Evolutionary conservation across 768 basidiomycete species (phyloP).

Genomic region (Suillus occidentalis): DNA sequence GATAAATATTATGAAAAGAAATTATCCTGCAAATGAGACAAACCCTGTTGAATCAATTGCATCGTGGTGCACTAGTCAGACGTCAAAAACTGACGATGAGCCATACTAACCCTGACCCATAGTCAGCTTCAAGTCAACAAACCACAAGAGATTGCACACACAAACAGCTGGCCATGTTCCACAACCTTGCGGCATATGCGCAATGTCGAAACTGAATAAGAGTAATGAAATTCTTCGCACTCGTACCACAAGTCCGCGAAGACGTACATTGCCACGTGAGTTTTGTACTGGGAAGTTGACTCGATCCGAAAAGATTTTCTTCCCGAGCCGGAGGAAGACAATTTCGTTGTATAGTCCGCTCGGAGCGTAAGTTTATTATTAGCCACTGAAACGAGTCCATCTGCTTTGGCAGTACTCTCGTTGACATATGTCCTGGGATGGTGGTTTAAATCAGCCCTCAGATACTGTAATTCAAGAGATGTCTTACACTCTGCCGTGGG

Average conservation of each 20-base stretch:
- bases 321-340: conserved; percentile 31
- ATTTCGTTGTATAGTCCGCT: conserved; percentile 32
- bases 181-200: conserved; percentile 39
- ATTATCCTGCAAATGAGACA: neutral
- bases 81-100: neutral
- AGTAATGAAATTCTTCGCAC: neutral
- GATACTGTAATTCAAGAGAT: neutral
- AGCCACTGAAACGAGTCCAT: conserved; percentile 59
- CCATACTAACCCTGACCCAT: conserved; percentile 25
- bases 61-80: conserved; percentile 6
- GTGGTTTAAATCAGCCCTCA: neutral
- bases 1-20: neutral
- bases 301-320: conserved; percentile 37
- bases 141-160: conserved; percentile 15
- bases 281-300: conserved; percentile 30
- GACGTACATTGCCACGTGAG: conserved; percentile 35
- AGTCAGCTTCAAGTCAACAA: conserved; percentile 2
- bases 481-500: conserved; percentile 34
- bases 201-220: conserved; percentile 33
- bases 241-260: neutral
- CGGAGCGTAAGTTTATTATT: conserved; percentile 37
- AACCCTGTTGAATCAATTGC: conserved; percentile 22
- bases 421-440: conserved; percentile 42
- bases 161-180: conserved; percentile 40
- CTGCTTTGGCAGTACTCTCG: conserved; percentile 45